These are phyloP conservation scores for Colletotrichum camelliae DNA, from an alignment of 2,329 filamentous ascomycete genomes.

Conservation along the genomic window DNA sequence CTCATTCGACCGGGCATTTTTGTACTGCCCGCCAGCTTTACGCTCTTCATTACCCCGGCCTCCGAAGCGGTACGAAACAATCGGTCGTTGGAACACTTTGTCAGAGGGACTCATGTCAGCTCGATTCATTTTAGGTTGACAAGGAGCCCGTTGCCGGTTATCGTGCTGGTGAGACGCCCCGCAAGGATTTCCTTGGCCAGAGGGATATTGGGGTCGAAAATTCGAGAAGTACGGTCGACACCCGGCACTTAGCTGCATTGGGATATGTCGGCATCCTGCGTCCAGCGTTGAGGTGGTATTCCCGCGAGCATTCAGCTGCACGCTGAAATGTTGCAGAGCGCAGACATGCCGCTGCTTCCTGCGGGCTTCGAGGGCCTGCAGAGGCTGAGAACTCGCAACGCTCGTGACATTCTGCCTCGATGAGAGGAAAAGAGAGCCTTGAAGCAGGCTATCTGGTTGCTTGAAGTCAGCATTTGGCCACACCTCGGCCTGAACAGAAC, in stretches of 20 bases:
- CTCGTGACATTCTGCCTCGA: neutral
- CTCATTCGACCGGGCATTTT: neutral
- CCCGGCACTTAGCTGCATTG: neutral
- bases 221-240: neutral
- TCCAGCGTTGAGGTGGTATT: neutral
- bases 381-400: neutral
- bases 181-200: constrained; percentile 12
- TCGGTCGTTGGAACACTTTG: neutral
- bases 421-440: neutral
- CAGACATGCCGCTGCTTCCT: neutral
- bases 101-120: neutral
- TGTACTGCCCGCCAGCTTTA: neutral
- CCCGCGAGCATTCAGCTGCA: neutral
- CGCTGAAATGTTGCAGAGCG: neutral
- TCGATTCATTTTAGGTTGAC: constrained; percentile 7
- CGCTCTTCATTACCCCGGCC: neutral
- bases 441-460: neutral
- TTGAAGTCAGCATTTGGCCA: constrained; percentile 11
- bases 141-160: neutral
- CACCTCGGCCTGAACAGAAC: constrained; percentile 5
- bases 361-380: neutral
- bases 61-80: neutral
- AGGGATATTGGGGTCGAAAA: constrained; percentile 11
- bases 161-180: constrained; percentile 2
- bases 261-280: neutral